Evolutionary conservation across 1,284 basidiomycete species (phyloP), one percentile per base, ranked within the genome.

Genomic region (Fomitopsis palustris): DNA sequence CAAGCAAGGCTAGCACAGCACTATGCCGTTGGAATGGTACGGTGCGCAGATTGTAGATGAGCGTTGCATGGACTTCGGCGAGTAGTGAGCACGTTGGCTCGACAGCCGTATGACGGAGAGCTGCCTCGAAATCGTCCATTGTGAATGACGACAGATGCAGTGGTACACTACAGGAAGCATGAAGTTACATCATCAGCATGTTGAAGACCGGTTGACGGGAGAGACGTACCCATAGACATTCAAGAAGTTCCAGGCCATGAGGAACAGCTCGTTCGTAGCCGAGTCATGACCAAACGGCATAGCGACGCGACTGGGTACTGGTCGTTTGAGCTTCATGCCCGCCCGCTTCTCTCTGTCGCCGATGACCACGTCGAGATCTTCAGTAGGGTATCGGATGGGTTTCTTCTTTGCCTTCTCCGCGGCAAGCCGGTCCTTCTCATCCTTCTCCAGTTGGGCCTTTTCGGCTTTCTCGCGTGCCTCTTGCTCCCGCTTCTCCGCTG

Each of bases 181-280:
- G 29, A 35, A 4, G 14, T 49, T 17, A n/a, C n/a, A n/a, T n/a
- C n/a, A n/a, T n/a, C n/a, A 25, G 19, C 3, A 42, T 14, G 7
- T 17, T n/a, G 16, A 37, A 14, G 35, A 14, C 16, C 35, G 16
- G 41, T 52, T 42, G 16, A 49, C 29, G 38, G 55, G 27, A 53
- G 60, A 25, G 31, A 75, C 88, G 67, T 71, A 95, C 93, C 95
- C 93, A 74, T 95, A 94, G 57, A 95, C 88, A 60, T 92, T 88
- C 64, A 98, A 76, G 73, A 97, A 97, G 72, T 92, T 95, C 93
- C 95, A 99, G 19, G 86, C 79, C 82, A 91, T 87, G 49, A 98
- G 75, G 73, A 98, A 93, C 19, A 82, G 78, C 70, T 97, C 95
- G 64, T 97, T 96, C 7, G 84, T 78, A 9, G 84, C 84, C 3